These are phyloP conservation scores for Fraxinus xanthoxyloides DNA, from an alignment of 305 asterid species.

Conservation along the genomic window DNA sequence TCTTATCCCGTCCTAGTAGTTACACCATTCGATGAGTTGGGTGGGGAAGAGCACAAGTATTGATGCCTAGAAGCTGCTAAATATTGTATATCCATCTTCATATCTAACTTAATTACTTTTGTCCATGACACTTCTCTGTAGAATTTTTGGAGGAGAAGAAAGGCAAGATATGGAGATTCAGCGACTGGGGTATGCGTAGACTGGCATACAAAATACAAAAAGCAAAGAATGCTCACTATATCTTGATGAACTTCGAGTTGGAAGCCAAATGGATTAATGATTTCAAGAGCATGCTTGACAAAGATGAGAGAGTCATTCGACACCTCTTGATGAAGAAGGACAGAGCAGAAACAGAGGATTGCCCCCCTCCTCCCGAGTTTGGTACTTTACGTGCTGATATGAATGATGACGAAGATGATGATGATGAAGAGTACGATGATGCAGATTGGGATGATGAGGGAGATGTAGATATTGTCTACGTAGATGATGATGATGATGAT, in stretches of 20 bases:
- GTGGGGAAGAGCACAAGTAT: background rate
- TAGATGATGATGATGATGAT: slow-evolving; percentile 26
- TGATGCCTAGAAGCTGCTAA: background rate
- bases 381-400: slow-evolving; percentile 38
- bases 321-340: slow-evolving; percentile 90
- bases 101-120: background rate
- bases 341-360: slow-evolving; percentile 76
- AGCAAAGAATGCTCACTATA: slow-evolving; percentile 79
- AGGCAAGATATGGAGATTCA: slow-evolving; percentile 90
- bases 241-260: slow-evolving; percentile 73
- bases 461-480: slow-evolving; percentile 31
- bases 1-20: background rate
- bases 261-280: slow-evolving; percentile 81
- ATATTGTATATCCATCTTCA: background rate
- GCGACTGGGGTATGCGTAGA: slow-evolving; percentile 98
- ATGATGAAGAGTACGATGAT: slow-evolving; percentile 35
- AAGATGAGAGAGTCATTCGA: slow-evolving; percentile 82
- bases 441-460: slow-evolving; percentile 42
- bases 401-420: slow-evolving; percentile 38
- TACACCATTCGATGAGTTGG: background rate
- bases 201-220: slow-evolving; percentile 86
- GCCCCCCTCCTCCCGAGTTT: slow-evolving; percentile 92
- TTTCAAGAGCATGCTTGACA: slow-evolving; percentile 82
- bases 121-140: slow-evolving; percentile 20
- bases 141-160: slow-evolving; percentile 83